Base-by-base conservation (phyloP, 345 rosid genomes). In the Erodium maritimum region DNA sequence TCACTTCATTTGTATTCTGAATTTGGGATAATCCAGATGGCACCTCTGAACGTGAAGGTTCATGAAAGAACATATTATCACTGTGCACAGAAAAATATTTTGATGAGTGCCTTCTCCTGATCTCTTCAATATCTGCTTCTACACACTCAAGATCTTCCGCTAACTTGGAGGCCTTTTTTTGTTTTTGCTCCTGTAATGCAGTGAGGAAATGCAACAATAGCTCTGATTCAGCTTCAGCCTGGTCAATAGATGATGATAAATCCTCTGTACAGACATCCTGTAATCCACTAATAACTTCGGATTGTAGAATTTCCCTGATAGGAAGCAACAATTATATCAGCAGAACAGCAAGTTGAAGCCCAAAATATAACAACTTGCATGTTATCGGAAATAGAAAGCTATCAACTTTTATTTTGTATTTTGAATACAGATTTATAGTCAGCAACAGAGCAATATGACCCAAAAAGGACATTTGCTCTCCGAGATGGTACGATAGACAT, bases 261-360 rank as follows among this genome's bases (percentile, higher is more conserved):
- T 79, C 84, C 75, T 84, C 81, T 0, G 86, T 59, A 54, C 72
- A 57, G 58, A 79, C 65, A 69, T 81, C 95, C 50, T 77, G 87
- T 64, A 71, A 69, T 67, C 84, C 93, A 76, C 64, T 74, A 67
- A 90, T 62, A 57, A 90, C 80, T 65, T 86, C 96, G 19, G 95
- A 90, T 66, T 82, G 90, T 58, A 76, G 79, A 65, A 94, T 87
- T 57, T 86, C 89, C 90, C 99, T 94, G 90, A 69, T 62, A 73
- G 19, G 64, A 63, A 69, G 54, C 59, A 55, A 52, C 53, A 65
- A 60, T 18, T 55, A 57, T 5, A 58, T 42, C 55, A 54, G n/a
- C 23, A 50, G 37, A 60, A 25, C n/a, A 50, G 18, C 42, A 37
- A 21, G 19, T 58, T 58, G 17, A 58, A 17, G 51, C 42, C 24